These are phyloP conservation scores for Xylaria sp. DNA, from an alignment of 2,329 filamentous ascomycete species.

Conservation along the genomic window DNA sequence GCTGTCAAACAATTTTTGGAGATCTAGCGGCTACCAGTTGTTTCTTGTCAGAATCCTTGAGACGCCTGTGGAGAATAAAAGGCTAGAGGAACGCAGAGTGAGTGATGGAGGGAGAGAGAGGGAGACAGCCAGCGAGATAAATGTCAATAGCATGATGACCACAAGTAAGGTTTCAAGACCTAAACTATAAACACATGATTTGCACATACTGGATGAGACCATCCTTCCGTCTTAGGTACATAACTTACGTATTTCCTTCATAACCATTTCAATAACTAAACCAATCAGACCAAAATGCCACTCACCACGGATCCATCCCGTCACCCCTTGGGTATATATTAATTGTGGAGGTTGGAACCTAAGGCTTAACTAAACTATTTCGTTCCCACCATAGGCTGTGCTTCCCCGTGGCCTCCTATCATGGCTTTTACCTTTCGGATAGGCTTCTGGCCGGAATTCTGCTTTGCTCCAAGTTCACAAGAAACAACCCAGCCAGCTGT, in stretches of 20 bases:
- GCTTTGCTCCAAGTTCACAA: neutral
- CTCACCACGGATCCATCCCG: neutral
- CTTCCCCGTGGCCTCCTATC: neutral
- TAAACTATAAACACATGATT: neutral
- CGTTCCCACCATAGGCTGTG: neutral
- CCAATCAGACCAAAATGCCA: constrained; percentile 19
- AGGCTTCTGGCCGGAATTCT: neutral
- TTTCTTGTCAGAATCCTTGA: no score
- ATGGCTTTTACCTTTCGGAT: neutral
- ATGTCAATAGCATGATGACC: neutral
- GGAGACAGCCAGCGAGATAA: neutral
- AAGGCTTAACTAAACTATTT: neutral
- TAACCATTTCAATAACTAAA: neutral
- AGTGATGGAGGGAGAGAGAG: neutral
- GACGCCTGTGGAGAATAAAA: neutral
- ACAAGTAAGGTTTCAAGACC: neutral
- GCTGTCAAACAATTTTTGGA: neutral
- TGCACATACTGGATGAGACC: neutral
- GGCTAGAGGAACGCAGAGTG: neutral
- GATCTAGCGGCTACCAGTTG: no score
- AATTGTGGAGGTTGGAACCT: constrained; percentile 11
- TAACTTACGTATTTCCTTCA: neutral
- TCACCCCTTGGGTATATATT: neutral
- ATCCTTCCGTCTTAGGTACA: constrained; percentile 7
- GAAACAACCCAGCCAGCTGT: neutral